phyloP scores from a whole-genome alignment of 164 flowering plant species.

The Piper betle region DNA sequence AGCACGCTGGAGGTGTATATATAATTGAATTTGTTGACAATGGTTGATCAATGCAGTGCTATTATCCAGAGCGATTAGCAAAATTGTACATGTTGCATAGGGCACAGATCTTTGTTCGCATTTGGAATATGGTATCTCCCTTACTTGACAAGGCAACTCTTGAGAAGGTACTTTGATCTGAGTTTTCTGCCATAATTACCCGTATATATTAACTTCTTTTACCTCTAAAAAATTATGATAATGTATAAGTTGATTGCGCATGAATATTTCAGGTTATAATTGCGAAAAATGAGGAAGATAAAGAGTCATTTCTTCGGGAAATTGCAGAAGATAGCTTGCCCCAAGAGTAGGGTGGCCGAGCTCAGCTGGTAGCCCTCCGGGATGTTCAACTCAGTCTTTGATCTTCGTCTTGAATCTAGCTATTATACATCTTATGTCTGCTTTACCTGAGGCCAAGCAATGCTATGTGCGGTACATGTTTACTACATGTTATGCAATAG shows the following conservation, averaged over 20 bases:
- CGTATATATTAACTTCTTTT: not conserved
- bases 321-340: constrained; percentile 60
- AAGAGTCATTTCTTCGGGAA: constrained; percentile 20
- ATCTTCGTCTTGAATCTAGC: not conserved
- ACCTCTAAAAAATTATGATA: too few species aligned
- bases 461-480: too few species aligned
- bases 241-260: not conserved
- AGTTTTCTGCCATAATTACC: constrained; percentile 3
- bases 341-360: constrained; percentile 59
- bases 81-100: constrained; percentile 42
- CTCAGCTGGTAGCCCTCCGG: constrained; percentile 51
- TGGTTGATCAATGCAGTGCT: constrained; percentile 31
- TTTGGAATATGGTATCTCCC: constrained; percentile 63
- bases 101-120: constrained; percentile 69
- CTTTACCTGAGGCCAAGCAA: too few species aligned
- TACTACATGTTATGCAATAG: too few species aligned
- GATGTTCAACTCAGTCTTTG: constrained; percentile 25
- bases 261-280: constrained; percentile 44
- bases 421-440: too few species aligned
- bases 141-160: constrained; percentile 74
- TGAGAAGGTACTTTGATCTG: constrained; percentile 32
- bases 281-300: constrained; percentile 48
- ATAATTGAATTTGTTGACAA: too few species aligned
- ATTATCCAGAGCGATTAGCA: constrained; percentile 84
- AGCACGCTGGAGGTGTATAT: too few species aligned